These are phyloP conservation scores for Glebionis coronaria DNA, from an alignment of 129 eudicot species.

Conservation along the genomic window DNA sequence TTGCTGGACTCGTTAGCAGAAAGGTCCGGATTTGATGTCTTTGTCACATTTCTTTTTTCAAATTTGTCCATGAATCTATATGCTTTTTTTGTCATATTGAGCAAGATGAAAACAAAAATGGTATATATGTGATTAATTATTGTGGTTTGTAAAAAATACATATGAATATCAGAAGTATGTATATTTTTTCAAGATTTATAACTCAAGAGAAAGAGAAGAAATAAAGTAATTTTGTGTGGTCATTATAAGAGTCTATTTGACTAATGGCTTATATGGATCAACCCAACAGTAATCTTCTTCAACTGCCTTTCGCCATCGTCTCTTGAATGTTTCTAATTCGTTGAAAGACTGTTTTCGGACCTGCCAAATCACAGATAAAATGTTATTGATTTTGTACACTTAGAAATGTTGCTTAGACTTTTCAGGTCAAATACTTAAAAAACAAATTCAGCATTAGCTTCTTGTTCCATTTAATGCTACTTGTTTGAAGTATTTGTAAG, in stretches of 20 bases:
- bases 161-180: constrained; percentile 29
- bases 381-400: background rate
- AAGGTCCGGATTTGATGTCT: constrained; percentile 40
- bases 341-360: constrained; percentile 56
- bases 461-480: too few relatives aligned
- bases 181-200: constrained; percentile 29
- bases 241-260: constrained; percentile 13
- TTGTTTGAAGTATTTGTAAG: too few relatives aligned
- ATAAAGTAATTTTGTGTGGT: constrained; percentile 20
- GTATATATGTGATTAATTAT: constrained; percentile 31
- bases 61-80: constrained; percentile 15
- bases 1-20: constrained; percentile 69
- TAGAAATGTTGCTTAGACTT: constrained; percentile 7
- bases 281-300: constrained; percentile 71
- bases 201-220: constrained; percentile 17
- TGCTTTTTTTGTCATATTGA: background rate
- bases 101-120: constrained; percentile 15
- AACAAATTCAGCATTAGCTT: background rate
- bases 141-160: constrained; percentile 32
- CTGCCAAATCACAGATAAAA: constrained; percentile 41
- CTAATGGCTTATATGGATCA: constrained; percentile 59
- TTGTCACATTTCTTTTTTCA: constrained; percentile 6
- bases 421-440: constrained; percentile 6
- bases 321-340: constrained; percentile 64
- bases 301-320: constrained; percentile 75